Evolutionary conservation across 169 alveolate species (phyloP), one percentile per base, ranked within the genome.

Genomic region (Cryptosporidium muris): DNA sequence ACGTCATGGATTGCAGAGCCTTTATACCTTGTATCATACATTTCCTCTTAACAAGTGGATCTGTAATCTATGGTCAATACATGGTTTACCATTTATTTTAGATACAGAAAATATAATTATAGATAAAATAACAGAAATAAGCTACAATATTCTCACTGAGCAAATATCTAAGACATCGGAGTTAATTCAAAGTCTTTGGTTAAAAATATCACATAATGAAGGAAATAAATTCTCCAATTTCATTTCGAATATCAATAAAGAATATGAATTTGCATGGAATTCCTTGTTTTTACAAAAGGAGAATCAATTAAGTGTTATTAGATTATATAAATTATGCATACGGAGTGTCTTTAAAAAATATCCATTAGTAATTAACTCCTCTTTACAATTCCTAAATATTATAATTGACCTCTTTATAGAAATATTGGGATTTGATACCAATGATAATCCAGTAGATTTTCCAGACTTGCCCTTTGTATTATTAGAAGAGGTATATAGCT

Each of bases 391-490:
- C 54, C 40, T 74, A 45, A 74, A 74, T 58, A 58, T 62, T 4
- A 40, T 74, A n/a, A 58, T 74, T 42, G 74, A 74, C 2, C 60
- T 74, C 45, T 74, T 74, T 47, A 14, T 54, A 9, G 48, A 58
- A 2, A n/a, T 56, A 16, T 60, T 56, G 3, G 40, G 43, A 25
- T 43, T 3, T 45, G 60, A 45, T 45, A 3, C 38, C 12, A 60
- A 58, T 2, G 34, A 53, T 14, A 38, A n/a, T 38, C 4, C 34
- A 37, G 38, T n/a, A 12, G 36, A 74, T 0, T 74, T 74, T 58
- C 85, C 85, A 7, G 85, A 74, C 34, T 62, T 74, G 5, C 85
- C 85, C 12, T 74, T 74, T 74, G 42, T 74, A 11, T 45, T 74
- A 0, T 48, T 74, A 51, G 85, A 74, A 37, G 85, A 74, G 47